Base-by-base conservation (phyloP, 768 basidiomycete genomes). In the Ephemerocybe angulata region DNA sequence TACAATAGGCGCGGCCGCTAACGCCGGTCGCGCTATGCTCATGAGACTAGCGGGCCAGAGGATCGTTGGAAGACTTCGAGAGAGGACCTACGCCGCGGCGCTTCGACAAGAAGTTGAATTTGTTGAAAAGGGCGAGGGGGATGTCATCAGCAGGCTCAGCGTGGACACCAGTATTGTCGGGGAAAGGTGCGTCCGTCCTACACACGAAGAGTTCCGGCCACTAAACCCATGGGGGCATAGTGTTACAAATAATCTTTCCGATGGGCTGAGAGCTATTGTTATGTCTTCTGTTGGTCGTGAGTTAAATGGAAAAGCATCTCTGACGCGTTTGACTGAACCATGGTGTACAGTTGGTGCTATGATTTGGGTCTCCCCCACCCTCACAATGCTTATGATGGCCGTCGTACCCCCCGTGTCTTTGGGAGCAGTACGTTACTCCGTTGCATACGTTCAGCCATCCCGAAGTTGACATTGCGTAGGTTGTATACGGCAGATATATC, bases 401-500 rank as follows among this genome's bases (percentile, higher is more conserved):
- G 85, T 98, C 47, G 94, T 98, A 0, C 91, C 91, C 19, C 91
- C 91, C 0, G 83, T 93, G 4, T 91, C 90, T 22, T 76, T 93
- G 52, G 90, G 90, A 60, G 87, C 93, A 63, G 82, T 95, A 72
- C 28, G 77, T 72, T 57, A 41, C 54, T 54, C 24, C 19, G 24
- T 30, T 30, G n/a, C n/a, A n/a, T n/a, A n/a, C n/a, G n/a, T n/a
- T n/a, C n/a, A n/a, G n/a, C n/a, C n/a, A n/a, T 49, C 11, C 35
- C 13, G 52, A 30, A 60, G 42, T 56, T 52, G 5, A 15, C n/a
- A 33, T 4, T 29, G 19, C 40, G 15, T 58, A 96, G 90, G 91
- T 98, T 12, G 90, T 93, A 67, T 99, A 99, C 63, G 95, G 96
- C 59, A 85, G 94, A 12, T 99, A 98, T 71, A 73, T 99, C 52